Evolutionary conservation across 257 asterid species (phyloP).

Genomic region (Capsicum chinense): DNA sequence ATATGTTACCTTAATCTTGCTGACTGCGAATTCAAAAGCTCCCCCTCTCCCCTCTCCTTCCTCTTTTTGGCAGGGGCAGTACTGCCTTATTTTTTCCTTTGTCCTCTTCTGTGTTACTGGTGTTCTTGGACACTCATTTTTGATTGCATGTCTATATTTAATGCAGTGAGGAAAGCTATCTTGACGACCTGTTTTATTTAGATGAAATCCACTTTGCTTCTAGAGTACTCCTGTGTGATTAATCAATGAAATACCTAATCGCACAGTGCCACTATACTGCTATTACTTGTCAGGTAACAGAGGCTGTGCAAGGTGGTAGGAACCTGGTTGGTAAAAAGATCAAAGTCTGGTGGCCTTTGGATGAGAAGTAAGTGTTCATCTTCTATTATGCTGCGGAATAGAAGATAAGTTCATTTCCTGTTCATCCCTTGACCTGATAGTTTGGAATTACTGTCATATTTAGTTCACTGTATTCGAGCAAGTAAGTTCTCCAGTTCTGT

Average conservation of each 20-base stretch:
- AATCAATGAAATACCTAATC: background rate
- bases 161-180: background rate
- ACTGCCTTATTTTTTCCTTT: background rate
- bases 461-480: background rate
- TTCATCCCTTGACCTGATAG: background rate
- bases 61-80: background rate
- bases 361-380: slow-evolving; percentile 61
- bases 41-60: background rate
- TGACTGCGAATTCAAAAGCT: background rate
- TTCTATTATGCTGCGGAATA: slow-evolving; percentile 1
- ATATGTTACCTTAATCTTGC: background rate
- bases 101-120: slow-evolving; percentile 8
- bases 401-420: background rate
- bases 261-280: background rate
- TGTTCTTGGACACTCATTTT: background rate
- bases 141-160: background rate
- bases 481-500: background rate
- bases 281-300: slow-evolving; percentile 56
- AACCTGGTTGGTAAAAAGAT: slow-evolving; percentile 76
- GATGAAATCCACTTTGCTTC: background rate
- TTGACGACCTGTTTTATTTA: background rate
- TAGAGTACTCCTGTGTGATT: slow-evolving; percentile 14
- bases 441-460: slow-evolving; percentile 11
- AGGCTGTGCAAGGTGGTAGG: slow-evolving; percentile 46
- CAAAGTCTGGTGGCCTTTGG: slow-evolving; percentile 93